phyloP scores from a whole-genome alignment of 345 rosid genomes.

The Eucalyptus globulus region DNA sequence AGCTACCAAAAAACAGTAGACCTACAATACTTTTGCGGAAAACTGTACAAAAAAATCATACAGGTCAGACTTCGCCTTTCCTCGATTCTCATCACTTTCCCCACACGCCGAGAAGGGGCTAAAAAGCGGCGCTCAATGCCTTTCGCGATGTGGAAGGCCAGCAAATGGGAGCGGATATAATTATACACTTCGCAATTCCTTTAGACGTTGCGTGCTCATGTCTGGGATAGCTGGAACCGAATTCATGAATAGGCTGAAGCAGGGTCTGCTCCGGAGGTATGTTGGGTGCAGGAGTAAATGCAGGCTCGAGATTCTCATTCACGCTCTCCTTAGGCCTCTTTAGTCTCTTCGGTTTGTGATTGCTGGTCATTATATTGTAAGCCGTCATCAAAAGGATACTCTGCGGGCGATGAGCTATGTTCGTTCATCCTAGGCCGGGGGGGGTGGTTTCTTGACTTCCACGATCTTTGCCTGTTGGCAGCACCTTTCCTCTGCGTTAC shows the following conservation, averaged over 20 bases:
- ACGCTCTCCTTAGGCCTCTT: constrained; percentile 86
- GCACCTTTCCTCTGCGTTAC: constrained; percentile 62
- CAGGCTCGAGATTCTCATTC: constrained; percentile 78
- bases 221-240: not conserved
- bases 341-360: constrained; percentile 47
- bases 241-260: not conserved
- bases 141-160: not conserved
- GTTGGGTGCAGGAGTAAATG: constrained; percentile 21
- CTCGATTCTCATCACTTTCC: not conserved
- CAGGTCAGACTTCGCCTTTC: not conserved
- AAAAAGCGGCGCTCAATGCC: not conserved
- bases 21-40: not conserved
- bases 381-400: constrained; percentile 8
- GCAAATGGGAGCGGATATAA: not conserved
- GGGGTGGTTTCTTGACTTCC: constrained; percentile 13
- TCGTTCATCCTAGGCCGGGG: constrained; percentile 32
- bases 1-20: not conserved
- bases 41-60: not conserved
- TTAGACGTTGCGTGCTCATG: not conserved
- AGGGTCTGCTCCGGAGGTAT: not conserved
- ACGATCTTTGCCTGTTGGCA: constrained; percentile 24
- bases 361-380: constrained; percentile 21
- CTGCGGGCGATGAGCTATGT: constrained; percentile 12
- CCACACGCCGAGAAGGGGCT: not conserved
- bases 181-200: not conserved